These are phyloP conservation scores for Penicillium verhagenii DNA, from an alignment of 495 filamentous ascomycete genomes.

Conservation along the genomic window DNA sequence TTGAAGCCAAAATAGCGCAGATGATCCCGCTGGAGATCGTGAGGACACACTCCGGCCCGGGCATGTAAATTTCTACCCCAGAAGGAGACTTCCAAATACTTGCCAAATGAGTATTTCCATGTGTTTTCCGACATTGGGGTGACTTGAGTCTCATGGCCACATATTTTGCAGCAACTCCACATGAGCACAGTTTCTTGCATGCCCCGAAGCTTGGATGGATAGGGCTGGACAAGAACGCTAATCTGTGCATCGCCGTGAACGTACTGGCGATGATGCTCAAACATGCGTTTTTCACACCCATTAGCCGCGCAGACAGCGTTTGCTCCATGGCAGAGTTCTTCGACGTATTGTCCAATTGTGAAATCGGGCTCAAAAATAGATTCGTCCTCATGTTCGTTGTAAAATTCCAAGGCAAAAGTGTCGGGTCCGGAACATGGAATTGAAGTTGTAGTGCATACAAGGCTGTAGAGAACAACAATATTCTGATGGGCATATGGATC, in stretches of 20 bases:
- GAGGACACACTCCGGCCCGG: conserved; percentile 79
- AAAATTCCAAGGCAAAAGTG: conserved; percentile 82
- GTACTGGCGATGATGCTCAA: conserved; percentile 93
- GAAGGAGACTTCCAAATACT: conserved; percentile 95
- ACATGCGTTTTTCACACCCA: conserved; percentile 85
- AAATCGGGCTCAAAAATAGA: conserved; percentile 76
- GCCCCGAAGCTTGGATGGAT: conserved; percentile 65
- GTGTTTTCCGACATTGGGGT: conserved; percentile 92
- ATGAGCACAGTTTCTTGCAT: conserved; percentile 82
- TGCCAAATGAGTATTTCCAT: conserved; percentile 98
- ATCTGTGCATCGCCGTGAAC: conserved; percentile 95
- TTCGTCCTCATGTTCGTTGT: conserved; percentile 76
- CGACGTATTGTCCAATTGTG: conserved; percentile 92
- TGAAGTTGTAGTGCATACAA: conserved; percentile 86
- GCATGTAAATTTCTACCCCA: conserved; percentile 85
- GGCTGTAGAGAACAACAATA: conserved; percentile 90
- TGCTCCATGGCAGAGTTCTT: conserved; percentile 78
- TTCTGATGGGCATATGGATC: conserved; percentile 94
- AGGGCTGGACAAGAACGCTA: conserved; percentile 80
- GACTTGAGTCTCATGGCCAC: conserved; percentile 82
- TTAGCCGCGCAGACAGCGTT: conserved; percentile 74
- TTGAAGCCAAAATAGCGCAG: conserved; percentile 88
- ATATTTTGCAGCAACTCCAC: conserved; percentile 96
- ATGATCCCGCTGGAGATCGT: conserved; percentile 90
- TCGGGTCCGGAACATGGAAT: conserved; percentile 91